Evolutionary conservation across 768 basidiomycete genomes (phyloP).

Genomic region (Mycena metata): DNA sequence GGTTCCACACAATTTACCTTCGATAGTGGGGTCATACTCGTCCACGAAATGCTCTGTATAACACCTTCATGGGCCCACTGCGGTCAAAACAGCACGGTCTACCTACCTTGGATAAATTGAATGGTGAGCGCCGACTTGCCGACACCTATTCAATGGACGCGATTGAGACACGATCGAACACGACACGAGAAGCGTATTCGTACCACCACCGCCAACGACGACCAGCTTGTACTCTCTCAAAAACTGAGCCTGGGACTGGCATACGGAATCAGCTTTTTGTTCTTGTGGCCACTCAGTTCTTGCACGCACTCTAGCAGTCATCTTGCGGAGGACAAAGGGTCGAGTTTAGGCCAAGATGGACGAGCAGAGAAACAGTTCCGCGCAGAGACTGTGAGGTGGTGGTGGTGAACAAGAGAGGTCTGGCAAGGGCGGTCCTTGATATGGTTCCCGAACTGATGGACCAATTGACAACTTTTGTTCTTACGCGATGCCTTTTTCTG

Average conservation of each 20-base stretch:
- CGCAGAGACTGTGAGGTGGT: background rate
- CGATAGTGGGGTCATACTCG: slow-evolving; percentile 93
- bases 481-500: no score
- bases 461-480: no score
- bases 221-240: slow-evolving; percentile 98
- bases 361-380: background rate
- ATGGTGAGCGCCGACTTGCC: slow-evolving; percentile 93
- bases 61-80: background rate
- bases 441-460: no score
- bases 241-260: slow-evolving; percentile 78
- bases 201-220: slow-evolving; percentile 97
- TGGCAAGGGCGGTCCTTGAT: no score
- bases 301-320: slow-evolving; percentile 34
- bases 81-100: background rate
- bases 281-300: background rate
- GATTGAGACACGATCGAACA: slow-evolving; percentile 11
- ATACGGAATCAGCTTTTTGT: slow-evolving; percentile 6
- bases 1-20: slow-evolving; percentile 64
- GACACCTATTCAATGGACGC: slow-evolving; percentile 53
- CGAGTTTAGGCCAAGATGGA: background rate
- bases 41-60: slow-evolving; percentile 79
- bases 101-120: slow-evolving; percentile 91
- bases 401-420: no score
- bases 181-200: slow-evolving; percentile 40
- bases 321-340: slow-evolving; percentile 1